Conservation (phyloP, 1,139 yeast genomes). For the Yamadazyma friedrichii region DNA sequence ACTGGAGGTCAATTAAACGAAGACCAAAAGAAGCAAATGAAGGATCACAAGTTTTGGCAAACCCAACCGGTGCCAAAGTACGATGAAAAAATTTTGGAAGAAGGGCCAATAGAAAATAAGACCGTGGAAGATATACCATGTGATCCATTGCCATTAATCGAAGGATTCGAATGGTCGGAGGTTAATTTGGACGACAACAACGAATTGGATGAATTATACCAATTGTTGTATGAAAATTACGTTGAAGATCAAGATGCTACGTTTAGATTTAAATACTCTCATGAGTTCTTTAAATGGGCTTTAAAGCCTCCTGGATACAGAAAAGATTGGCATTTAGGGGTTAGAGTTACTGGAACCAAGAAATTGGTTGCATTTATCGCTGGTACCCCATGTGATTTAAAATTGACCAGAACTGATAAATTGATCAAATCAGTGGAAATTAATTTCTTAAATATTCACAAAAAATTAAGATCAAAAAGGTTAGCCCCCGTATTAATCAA, state of each 20-base stretch:
- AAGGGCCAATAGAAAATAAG: conserved; percentile 83
- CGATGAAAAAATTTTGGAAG: conserved; percentile 61
- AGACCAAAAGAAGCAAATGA: conserved; percentile 64
- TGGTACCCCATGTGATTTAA: conserved; percentile 77
- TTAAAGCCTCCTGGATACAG: conserved; percentile 92
- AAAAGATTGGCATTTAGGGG: conserved; percentile 90
- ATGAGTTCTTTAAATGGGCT: conserved; percentile 88
- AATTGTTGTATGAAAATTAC: conserved; percentile 80
- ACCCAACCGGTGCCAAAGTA: conserved; percentile 92
- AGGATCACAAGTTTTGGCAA: conserved; percentile 95
- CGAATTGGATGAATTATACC: conserved; percentile 73
- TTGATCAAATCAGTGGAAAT: conserved; percentile 75
- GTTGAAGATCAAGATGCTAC: conserved; percentile 94
- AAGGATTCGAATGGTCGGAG: conserved; percentile 86
- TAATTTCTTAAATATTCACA: conserved; percentile 91
- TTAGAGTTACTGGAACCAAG: conserved; percentile 72
- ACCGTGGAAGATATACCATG: conserved; percentile 70
- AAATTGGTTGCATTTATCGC: conserved; percentile 89
- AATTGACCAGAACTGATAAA: conserved; percentile 52
- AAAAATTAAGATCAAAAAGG: conserved; percentile 88
- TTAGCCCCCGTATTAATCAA: conserved; percentile 91
- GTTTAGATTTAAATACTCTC: conserved; percentile 86
- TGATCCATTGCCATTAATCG: conserved; percentile 66
- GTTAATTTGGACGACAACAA: conserved; percentile 60
- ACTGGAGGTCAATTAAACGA: conserved; percentile 51